These are phyloP conservation scores for Skeletonema tropicum DNA, from an alignment of 108 stramenopile species.

Conservation along the genomic window DNA sequence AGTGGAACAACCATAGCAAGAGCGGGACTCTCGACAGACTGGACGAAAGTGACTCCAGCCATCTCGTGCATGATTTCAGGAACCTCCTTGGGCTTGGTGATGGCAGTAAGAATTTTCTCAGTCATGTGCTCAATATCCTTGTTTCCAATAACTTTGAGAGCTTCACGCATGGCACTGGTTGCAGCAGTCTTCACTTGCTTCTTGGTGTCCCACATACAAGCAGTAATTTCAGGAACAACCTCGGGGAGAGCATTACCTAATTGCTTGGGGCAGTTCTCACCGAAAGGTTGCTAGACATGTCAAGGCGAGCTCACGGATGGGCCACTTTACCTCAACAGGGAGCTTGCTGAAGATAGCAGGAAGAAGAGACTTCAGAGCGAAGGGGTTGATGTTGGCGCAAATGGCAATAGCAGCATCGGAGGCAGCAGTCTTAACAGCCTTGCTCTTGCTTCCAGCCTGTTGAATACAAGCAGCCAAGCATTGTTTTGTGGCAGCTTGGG, in stretches of 20 bases:
- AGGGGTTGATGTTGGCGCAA: slow-evolving; percentile 82
- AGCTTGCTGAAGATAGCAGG: slow-evolving; percentile 79
- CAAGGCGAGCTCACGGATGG: slow-evolving; percentile 81
- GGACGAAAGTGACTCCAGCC: slow-evolving; percentile 97
- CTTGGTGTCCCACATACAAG: slow-evolving; percentile 98
- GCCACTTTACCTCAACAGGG: slow-evolving; percentile 92
- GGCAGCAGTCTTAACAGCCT: slow-evolving; percentile 62
- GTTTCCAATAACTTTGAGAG: slow-evolving; percentile 96
- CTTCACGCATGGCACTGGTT: slow-evolving; percentile 88
- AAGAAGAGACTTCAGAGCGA: slow-evolving; percentile 88
- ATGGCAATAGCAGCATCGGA: slow-evolving; percentile 79
- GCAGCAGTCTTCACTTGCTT: slow-evolving; percentile 96
- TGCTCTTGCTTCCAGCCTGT: slow-evolving; percentile 71
- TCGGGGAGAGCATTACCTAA: slow-evolving; percentile 87
- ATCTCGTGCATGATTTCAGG: slow-evolving; percentile 96
- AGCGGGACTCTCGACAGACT: slow-evolving; percentile 97
- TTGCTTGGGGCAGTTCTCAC: slow-evolving; percentile 76
- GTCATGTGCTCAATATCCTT: slow-evolving; percentile 99
- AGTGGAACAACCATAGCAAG: slow-evolving; percentile 99
- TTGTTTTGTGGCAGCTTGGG: slow-evolving; percentile 78
- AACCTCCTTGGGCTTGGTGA: slow-evolving; percentile 95
- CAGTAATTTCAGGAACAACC: slow-evolving; percentile 94
- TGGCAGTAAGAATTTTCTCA: slow-evolving; percentile 89
- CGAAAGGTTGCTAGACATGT: slow-evolving; percentile 80
- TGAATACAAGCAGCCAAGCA: slow-evolving; percentile 78